Conservation (phyloP, 768 basidiomycete species). For the Panaeolus cyanescens region DNA sequence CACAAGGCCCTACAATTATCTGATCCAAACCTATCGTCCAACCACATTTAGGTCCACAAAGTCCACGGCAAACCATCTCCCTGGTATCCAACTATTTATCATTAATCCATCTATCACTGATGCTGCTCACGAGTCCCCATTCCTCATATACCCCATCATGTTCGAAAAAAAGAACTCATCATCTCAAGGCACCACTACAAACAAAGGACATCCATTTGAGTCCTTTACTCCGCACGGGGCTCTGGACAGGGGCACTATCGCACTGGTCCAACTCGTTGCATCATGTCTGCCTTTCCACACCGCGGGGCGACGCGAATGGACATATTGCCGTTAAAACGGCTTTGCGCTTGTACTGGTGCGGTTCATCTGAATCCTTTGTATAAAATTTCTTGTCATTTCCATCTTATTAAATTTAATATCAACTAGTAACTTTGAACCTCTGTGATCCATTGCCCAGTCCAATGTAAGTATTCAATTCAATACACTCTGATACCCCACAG, state of each 20-base stretch:
- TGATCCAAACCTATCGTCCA: not conserved
- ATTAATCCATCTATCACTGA: not conserved
- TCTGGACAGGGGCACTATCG: no score
- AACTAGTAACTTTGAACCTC: not conserved
- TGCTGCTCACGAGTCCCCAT: not conserved
- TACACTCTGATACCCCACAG: not conserved
- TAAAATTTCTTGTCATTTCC: no score
- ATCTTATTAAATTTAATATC: not conserved
- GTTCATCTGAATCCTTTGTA: no score
- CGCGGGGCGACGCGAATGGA: not conserved
- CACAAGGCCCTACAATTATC: not conserved
- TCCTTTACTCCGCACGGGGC: not conserved
- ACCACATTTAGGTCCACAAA: not conserved
- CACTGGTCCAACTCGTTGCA: not conserved
- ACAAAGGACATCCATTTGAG: not conserved
- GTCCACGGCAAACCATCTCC: not conserved
- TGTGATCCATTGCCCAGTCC: not conserved
- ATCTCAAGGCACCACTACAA: not conserved
- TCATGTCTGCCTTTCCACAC: not conserved
- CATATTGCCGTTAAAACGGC: not conserved
- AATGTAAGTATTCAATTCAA: no score
- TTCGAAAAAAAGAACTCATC: not conserved
- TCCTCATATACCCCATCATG: not conserved
- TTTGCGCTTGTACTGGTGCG: not conserved
- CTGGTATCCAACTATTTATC: not conserved